Conservation (phyloP, 1,284 basidiomycete genomes). For the Coriolopsis trogii region DNA sequence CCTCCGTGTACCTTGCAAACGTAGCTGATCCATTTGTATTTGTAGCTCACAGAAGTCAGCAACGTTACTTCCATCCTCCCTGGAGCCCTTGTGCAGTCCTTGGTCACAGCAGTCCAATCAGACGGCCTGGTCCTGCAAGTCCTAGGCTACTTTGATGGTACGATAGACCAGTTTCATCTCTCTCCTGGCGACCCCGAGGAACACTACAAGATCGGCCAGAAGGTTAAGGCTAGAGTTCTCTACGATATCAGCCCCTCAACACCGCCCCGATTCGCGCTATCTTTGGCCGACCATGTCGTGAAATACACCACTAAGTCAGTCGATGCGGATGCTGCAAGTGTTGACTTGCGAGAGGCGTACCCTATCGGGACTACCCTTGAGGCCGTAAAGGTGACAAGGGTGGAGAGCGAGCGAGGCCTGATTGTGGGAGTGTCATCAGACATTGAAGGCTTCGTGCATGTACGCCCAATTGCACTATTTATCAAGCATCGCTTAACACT, state of each 20-base stretch:
- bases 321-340: conserved; percentile 41
- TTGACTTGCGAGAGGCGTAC: conserved; percentile 47
- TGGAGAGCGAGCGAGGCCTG: conserved; percentile 85
- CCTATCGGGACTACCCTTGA: conserved; percentile 78
- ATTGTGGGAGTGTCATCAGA: conserved; percentile 67
- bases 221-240: conserved; percentile 86
- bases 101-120: conserved; percentile 82
- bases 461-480: conserved; percentile 50
- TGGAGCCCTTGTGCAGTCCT: conserved; percentile 81
- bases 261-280: conserved; percentile 83
- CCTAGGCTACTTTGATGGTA: conserved; percentile 93
- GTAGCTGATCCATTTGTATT: conserved; percentile 3
- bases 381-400: conserved; percentile 68
- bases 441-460: conserved; percentile 85
- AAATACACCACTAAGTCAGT: conserved; percentile 46
- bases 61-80: conserved; percentile 86
- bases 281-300: conserved; percentile 76
- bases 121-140: conserved; percentile 89
- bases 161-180: conserved; percentile 86
- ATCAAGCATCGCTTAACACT: no score
- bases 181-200: conserved; percentile 50
- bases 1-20: neutral
- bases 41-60: conserved; percentile 73
- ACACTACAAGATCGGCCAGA: conserved; percentile 80
- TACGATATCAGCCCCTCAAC: conserved; percentile 76